Conservation (phyloP, 331 rosid species). For the Malus hybrid region DNA sequence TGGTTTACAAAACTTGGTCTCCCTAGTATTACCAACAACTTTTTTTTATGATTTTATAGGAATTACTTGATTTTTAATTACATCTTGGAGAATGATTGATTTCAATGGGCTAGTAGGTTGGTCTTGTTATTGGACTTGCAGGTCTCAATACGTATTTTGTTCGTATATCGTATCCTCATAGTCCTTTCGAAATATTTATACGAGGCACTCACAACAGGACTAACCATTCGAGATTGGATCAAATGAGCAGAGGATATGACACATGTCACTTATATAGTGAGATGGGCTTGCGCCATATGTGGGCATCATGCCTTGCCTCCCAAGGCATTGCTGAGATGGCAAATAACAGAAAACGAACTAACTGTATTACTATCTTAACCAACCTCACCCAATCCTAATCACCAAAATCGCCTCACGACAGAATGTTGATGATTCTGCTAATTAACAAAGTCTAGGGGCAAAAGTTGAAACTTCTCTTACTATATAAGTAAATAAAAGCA, state of each 20-base stretch:
- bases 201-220: background rate
- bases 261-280: constrained; percentile 43
- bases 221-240: background rate
- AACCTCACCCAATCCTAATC: background rate
- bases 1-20: too few relatives aligned
- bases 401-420: too few relatives aligned
- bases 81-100: too few relatives aligned
- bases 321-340: background rate
- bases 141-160: background rate
- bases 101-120: too few relatives aligned
- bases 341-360: background rate
- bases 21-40: too few relatives aligned
- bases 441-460: too few relatives aligned
- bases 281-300: background rate
- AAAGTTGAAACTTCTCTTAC: too few relatives aligned
- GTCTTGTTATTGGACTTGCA: background rate
- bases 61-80: too few relatives aligned
- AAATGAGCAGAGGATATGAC: constrained; percentile 54
- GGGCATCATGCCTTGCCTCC: background rate
- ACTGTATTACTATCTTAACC: too few relatives aligned
- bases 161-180: background rate
- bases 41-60: too few relatives aligned
- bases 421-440: too few relatives aligned
- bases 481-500: too few relatives aligned
- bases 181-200: background rate